Base-by-base conservation (phyloP, 2,329 filamentous ascomycete species). In the Colletotrichum tanaceti region DNA sequence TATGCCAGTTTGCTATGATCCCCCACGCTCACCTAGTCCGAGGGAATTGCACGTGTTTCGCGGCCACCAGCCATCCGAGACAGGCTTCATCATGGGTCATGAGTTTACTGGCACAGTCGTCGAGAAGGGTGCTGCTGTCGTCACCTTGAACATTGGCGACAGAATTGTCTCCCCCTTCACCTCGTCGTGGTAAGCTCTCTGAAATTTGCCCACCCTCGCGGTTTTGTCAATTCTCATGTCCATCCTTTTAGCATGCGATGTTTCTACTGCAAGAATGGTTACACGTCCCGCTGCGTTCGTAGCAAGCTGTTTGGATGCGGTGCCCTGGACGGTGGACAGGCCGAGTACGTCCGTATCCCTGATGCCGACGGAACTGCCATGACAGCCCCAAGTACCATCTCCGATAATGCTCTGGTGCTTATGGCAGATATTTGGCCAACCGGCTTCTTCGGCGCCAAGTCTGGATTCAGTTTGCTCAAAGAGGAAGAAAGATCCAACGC, bases 351-450 rank as follows among this genome's bases (percentile, higher is more conserved):
- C 59, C 89, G 93, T 41, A 87, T 97, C 16, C 94, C 94, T 0
- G 82, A 91, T 63, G 94, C 94, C 13, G 93, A 97, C 75, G 89
- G 89, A 43, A 97, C 93, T 0, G 87, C 91, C n/a, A 86, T 94
- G 75, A 91, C 90, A 74, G 90, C 93, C 0, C 79, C 87, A 1
- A 87, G 86, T 10, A 74, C 72, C n/a, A 91, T 97, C 66, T 87
- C 90, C 22, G 90, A 95, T 73, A 87, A 91, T 71, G 89, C 89
- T 43, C 84, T 97, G 57, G 89, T 97, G 7, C 85, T 97, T 32
- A 97, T 97, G 94, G 93, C 93, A 18, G 94, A 97, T 76, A 97
- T 97, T 74, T 97, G 96, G 79, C 94, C 94, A 1, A 93, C 90
- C 0, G 92, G 94, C 9, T 97, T 89, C 80, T 97, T 94, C 73